These are phyloP conservation scores for Neonectria coccinea DNA, from an alignment of 2,329 filamentous ascomycete species.

Conservation along the genomic window DNA sequence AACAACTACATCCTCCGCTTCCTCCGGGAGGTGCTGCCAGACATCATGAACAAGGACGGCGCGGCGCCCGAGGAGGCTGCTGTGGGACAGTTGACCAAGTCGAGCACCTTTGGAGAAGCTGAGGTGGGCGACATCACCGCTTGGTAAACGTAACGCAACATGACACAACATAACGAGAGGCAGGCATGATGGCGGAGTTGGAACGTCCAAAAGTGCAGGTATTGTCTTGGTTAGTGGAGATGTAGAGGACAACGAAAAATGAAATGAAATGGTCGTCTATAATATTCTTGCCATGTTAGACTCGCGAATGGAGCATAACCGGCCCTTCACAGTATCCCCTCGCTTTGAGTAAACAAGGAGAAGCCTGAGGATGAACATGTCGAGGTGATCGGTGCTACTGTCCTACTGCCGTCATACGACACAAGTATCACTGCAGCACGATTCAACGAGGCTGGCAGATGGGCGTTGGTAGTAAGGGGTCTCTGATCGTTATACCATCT, in stretches of 20 bases:
- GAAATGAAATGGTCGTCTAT: not conserved
- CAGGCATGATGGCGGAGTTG: slow-evolving; percentile 2
- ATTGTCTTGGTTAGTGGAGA: not conserved
- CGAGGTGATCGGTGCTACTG: not conserved
- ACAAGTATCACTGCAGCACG: not conserved
- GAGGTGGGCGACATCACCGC: slow-evolving; percentile 97
- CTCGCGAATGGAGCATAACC: not conserved
- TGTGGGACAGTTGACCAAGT: slow-evolving; percentile 79
- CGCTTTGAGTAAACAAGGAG: not conserved
- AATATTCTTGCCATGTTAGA: not conserved
- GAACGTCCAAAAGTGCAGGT: not conserved
- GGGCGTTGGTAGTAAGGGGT: not conserved
- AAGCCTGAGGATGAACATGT: not conserved
- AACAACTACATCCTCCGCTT: slow-evolving; percentile 89
- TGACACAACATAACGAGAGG: not conserved
- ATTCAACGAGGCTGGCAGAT: not conserved
- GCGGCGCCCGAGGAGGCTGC: slow-evolving; percentile 61
- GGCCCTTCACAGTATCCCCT: not conserved
- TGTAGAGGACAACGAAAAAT: not conserved
- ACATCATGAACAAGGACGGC: slow-evolving; percentile 81
- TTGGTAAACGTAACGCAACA: slow-evolving; percentile 70
- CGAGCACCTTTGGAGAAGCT: slow-evolving; percentile 92
- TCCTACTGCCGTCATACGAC: not conserved
- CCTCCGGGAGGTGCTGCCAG: slow-evolving; percentile 82
- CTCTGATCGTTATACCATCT: not conserved